Base-by-base conservation (phyloP, 495 filamentous ascomycete genomes). In the Penicillium malachiteum region DNA sequence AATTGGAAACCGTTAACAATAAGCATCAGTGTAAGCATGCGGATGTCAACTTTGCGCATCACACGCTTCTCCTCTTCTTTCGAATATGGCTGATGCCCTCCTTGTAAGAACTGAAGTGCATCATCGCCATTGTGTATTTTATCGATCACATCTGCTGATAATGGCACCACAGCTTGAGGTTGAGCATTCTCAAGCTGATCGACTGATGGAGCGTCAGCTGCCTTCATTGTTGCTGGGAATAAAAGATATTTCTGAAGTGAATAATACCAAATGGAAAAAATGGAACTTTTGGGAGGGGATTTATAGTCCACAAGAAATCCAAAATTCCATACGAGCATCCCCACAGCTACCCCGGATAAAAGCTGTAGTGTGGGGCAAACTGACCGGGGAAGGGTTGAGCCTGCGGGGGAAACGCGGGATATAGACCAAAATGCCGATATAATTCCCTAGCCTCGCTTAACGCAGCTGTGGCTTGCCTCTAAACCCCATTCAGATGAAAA, bases 121-220 rank as follows among this genome's bases (percentile, higher is more conserved):
- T 44, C 41, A 12, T 44, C 41, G 9, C 41, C 41, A 44, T 44
- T 44, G 7, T 44, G 41, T 4, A 44, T 44, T 12, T 44, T 44
- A 21, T 44, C 41, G 4, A 44, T 9, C 9, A 44, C 6, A 3
- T 44, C 41, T 9, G 41, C 18, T 8, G 7, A 44, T 44, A 26
- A 44, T 44, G n/a, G n/a, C n/a, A n/a, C 26, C 21, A 44, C 26
- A 44, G 41, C 17, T 5, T 17, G 17, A 44, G 41, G 16, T 18
- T 44, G 41, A 30, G 41, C 41, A 44, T 44, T 21, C 41, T 44
- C 41, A 18, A 44, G 41, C 41, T 44, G 41, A 12, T 44, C 41
- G 26, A 44, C 17, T 8, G 39, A 42, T 9, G 41, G 41, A 21
- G 17, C 8, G 17, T 44, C 41, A 12, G 18, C 16, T 9, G 41